These are phyloP conservation scores for Sporothrix sp. DNA, from an alignment of 2,329 filamentous ascomycete genomes.

Conservation along the genomic window DNA sequence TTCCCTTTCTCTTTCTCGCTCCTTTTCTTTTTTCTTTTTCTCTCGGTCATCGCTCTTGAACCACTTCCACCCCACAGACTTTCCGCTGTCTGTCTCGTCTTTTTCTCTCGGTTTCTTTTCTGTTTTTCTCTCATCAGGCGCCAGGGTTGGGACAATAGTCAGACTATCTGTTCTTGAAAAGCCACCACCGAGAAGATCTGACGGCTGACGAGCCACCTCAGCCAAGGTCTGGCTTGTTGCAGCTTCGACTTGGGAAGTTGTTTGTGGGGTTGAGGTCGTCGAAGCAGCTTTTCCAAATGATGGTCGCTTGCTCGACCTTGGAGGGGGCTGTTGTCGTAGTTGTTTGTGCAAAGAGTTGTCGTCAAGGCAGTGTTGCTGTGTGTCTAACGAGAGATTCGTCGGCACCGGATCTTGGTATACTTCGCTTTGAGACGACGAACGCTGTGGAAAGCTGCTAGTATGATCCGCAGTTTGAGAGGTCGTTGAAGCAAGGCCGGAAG, in stretches of 20 bases:
- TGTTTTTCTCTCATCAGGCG: constrained; percentile 57
- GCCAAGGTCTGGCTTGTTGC: constrained; percentile 41
- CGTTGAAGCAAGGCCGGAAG: background rate
- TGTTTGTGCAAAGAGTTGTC: constrained; percentile 15
- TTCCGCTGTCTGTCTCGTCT: constrained; percentile 54
- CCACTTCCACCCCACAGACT: constrained; percentile 76
- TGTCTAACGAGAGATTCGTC: background rate
- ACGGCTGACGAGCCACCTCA: constrained; percentile 55
- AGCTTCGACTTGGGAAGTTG: background rate
- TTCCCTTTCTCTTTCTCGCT: constrained; percentile 41
- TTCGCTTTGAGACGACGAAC: constrained; percentile 44
- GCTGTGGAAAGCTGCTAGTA: constrained; percentile 37
- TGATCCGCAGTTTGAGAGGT: constrained; percentile 15
- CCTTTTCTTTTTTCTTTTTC: constrained; percentile 51
- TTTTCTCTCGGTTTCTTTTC: constrained; percentile 69
- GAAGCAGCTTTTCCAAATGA: constrained; percentile 9
- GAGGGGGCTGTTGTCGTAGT: constrained; percentile 20
- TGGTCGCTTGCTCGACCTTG: constrained; percentile 25
- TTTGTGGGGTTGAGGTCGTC: constrained; percentile 13
- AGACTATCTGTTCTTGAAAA: constrained; percentile 63
- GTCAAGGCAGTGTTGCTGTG: constrained; percentile 21
- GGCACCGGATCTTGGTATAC: constrained; percentile 35
- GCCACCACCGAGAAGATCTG: constrained; percentile 59
- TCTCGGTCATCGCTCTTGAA: constrained; percentile 70
- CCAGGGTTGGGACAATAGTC: constrained; percentile 68